Conservation (phyloP, 2,329 filamentous ascomycete genomes). For the Ilyonectria destructans region DNA sequence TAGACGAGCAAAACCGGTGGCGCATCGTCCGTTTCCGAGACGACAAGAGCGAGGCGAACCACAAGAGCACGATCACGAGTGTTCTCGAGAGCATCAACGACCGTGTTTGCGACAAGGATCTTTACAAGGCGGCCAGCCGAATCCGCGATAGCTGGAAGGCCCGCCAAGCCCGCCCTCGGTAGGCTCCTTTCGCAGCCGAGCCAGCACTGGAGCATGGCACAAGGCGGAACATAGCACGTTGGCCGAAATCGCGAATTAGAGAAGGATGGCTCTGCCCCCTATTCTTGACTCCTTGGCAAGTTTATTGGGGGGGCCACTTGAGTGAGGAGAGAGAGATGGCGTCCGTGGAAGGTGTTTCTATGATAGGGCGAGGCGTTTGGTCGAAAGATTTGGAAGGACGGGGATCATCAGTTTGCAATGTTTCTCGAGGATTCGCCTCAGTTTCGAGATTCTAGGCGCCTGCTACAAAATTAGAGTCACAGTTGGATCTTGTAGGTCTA, state of each 20-base stretch:
- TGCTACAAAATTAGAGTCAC: conserved; percentile 3
- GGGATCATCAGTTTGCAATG: conserved; percentile 14
- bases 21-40: conserved; percentile 91
- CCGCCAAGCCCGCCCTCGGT: conserved; percentile 57
- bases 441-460: conserved; percentile 1
- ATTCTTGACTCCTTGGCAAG: conserved; percentile 1
- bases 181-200: conserved; percentile 3
- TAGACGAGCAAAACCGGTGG: conserved; percentile 84
- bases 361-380: conserved; percentile 44
- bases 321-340: conserved; percentile 25
- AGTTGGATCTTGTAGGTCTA: not conserved
- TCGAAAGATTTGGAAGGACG: conserved; percentile 27
- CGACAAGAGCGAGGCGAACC: conserved; percentile 93
- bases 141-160: conserved; percentile 89
- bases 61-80: conserved; percentile 86
- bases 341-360: conserved; percentile 36
- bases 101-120: conserved; percentile 85
- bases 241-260: not conserved
- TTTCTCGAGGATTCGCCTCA: conserved; percentile 5
- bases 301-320: not conserved
- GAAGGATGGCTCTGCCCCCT: not conserved
- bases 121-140: conserved; percentile 77
- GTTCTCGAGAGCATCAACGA: conserved; percentile 93
- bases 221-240: conserved; percentile 1
- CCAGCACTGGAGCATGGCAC: not conserved